Evolutionary conservation across 164 flowering plant genomes (phyloP).

Genomic region (Vitis riparia): DNA sequence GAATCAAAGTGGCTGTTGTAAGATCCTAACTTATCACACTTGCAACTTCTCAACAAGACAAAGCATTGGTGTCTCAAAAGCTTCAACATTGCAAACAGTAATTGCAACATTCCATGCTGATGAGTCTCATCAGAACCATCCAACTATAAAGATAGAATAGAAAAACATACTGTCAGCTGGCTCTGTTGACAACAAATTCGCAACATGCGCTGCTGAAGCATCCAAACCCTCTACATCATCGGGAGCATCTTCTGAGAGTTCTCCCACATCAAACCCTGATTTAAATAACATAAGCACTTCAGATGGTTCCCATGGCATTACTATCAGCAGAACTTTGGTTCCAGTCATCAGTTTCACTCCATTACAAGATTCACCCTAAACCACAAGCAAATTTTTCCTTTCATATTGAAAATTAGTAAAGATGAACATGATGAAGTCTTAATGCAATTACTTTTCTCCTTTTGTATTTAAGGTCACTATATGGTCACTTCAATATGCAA

Average conservation of each 20-base stretch:
- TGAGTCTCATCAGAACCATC: not conserved
- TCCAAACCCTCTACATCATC: constrained; percentile 59
- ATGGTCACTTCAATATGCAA: too few species aligned
- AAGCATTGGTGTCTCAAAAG: not conserved
- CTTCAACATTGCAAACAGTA: not conserved
- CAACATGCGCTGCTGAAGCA: constrained; percentile 60
- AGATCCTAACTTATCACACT: too few species aligned
- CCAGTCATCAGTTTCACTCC: too few species aligned
- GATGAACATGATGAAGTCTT: too few species aligned
- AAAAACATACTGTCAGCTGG: constrained; percentile 49
- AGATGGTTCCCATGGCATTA: not conserved
- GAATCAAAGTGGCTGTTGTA: too few species aligned
- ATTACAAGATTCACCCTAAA: too few species aligned
- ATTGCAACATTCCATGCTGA: not conserved
- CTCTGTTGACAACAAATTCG: constrained; percentile 50
- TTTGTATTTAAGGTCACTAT: too few species aligned
- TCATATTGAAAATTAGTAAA: too few species aligned
- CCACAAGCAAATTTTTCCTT: too few species aligned
- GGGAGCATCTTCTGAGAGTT: constrained; percentile 49
- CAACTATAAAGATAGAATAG: not conserved
- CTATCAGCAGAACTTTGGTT: not conserved
- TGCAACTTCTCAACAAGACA: not conserved
- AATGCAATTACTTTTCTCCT: too few species aligned
- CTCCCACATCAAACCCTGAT: constrained; percentile 60
- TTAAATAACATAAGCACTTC: constrained; percentile 4